Evolutionary conservation across 495 filamentous ascomycete genomes (phyloP), one percentile per base, ranked within the genome.

Genomic region (Saxophila tyrrhenica): DNA sequence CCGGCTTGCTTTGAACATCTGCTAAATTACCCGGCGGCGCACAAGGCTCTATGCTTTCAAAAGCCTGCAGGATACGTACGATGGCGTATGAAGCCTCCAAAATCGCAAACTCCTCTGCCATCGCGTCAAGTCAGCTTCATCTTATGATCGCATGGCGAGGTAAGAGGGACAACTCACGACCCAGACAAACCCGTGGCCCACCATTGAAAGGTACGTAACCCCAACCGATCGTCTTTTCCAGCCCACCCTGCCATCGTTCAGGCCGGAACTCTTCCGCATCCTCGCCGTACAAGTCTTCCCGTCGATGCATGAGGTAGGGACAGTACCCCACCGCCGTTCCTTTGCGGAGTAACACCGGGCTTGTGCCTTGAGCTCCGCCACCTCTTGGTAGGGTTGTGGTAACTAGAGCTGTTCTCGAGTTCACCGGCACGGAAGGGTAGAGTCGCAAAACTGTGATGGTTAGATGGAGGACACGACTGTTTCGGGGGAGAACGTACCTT

Each of bases 181-280:
- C 59, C 3, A 62, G 25, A 39, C 59, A 62, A 32, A 55, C 46
- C 38, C 59, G 54, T 22, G 61, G 61, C 1, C 62, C 62, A n/a
- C 60, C 62, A 19, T 25, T 39, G 41, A 64, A 64, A 1, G 59
- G 59, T 25, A 62, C 20, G 29, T 42, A 64, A 13, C 45, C 49
- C 53, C 55, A 65, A 3, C 52, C 60, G 2, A 48, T 17, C 7
- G 23, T 17, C 23, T 25, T 48, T 9, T 24, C 7, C 45, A 23
- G 57, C 39, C 49, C 16, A 10, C 51, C 61, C 25, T 58, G 50
- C 60, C 60, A 65, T n/a, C 62, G 38, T 48, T 65, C 60, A 1
- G 62, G 62, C 48, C 50, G 52, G 44, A 65, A 65, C 47, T 52
- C 61, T 1, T 52, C 16, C 15, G 58, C 60, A 38, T 62, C 62